Conservation (phyloP, 2,329 filamentous ascomycete genomes). For the Cladosporium cucumerinum region DNA sequence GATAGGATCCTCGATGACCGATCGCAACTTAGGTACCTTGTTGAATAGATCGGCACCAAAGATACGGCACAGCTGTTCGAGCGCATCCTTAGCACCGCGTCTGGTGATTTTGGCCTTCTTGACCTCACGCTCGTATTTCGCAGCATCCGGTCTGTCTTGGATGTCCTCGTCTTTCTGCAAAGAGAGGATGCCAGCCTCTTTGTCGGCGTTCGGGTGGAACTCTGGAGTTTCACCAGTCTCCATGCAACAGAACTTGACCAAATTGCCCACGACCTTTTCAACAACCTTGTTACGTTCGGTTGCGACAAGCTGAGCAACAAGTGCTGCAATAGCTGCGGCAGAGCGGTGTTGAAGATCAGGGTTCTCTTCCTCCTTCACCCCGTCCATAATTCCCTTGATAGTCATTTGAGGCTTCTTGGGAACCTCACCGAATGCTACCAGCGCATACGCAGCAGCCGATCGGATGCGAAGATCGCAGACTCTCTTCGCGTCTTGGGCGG, state of each 20-base stretch:
- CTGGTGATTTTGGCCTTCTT: constrained; percentile 86
- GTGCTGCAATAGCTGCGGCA: constrained; percentile 74
- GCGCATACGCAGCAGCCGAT: constrained; percentile 78
- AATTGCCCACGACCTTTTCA: constrained; percentile 91
- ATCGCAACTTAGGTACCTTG: constrained; percentile 77
- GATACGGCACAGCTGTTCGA: constrained; percentile 78
- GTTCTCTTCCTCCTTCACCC: constrained; percentile 92
- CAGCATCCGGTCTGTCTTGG: constrained; percentile 85
- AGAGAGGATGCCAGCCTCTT: constrained; percentile 80
- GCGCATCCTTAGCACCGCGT: constrained; percentile 86
- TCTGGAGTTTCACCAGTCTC: constrained; percentile 97
- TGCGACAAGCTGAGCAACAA: constrained; percentile 82
- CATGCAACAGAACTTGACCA: constrained; percentile 96
- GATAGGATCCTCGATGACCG: constrained; percentile 79
- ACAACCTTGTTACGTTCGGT: constrained; percentile 78
- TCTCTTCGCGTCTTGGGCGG: constrained; percentile 75
- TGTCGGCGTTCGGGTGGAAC: constrained; percentile 76
- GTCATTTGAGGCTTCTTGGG: constrained; percentile 91
- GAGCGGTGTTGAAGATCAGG: constrained; percentile 82
- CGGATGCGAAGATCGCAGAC: constrained; percentile 81
- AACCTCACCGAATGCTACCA: constrained; percentile 81
- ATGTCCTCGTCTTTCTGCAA: constrained; percentile 97
- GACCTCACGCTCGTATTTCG: constrained; percentile 83
- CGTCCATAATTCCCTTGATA: constrained; percentile 98
- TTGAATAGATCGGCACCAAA: constrained; percentile 76